phyloP scores from a whole-genome alignment of 441 rosid genomes.

The Hura crepitans region DNA sequence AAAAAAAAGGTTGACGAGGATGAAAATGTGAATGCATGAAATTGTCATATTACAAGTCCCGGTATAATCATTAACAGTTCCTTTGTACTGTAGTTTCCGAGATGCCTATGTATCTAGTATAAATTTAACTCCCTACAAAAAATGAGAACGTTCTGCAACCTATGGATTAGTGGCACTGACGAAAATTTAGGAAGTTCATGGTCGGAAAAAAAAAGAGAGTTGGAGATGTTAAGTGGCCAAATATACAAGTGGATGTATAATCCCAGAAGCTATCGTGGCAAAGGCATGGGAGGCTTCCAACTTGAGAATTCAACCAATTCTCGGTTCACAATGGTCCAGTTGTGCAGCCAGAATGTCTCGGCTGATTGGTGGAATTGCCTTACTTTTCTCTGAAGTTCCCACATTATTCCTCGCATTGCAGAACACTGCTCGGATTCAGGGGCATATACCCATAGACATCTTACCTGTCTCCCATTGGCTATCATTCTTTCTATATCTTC shows the following conservation, averaged over 20 bases:
- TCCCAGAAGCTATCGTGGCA: slow-evolving; percentile 42
- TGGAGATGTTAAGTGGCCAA: background rate
- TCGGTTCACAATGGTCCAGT: slow-evolving; percentile 62
- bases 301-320: slow-evolving; percentile 57
- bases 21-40: background rate
- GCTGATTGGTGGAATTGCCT: slow-evolving; percentile 83
- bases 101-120: slow-evolving; percentile 18
- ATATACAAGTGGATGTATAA: background rate
- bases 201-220: background rate
- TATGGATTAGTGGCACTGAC: slow-evolving; percentile 13
- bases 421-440: slow-evolving; percentile 66
- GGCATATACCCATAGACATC: slow-evolving; percentile 78
- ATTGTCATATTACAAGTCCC: background rate
- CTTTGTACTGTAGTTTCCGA: background rate
- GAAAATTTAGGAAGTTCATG: background rate
- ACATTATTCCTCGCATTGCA: slow-evolving; percentile 69
- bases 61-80: background rate
- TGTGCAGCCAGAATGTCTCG: slow-evolving; percentile 95
- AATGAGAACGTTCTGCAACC: background rate
- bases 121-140: slow-evolving; percentile 2
- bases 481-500: slow-evolving; percentile 62
- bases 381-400: slow-evolving; percentile 95
- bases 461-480: slow-evolving; percentile 59
- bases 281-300: slow-evolving; percentile 77
- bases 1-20: background rate